Evolutionary conservation across 352 stramenopile genomes (phyloP).

Genomic region (Phytophthora pini): DNA sequence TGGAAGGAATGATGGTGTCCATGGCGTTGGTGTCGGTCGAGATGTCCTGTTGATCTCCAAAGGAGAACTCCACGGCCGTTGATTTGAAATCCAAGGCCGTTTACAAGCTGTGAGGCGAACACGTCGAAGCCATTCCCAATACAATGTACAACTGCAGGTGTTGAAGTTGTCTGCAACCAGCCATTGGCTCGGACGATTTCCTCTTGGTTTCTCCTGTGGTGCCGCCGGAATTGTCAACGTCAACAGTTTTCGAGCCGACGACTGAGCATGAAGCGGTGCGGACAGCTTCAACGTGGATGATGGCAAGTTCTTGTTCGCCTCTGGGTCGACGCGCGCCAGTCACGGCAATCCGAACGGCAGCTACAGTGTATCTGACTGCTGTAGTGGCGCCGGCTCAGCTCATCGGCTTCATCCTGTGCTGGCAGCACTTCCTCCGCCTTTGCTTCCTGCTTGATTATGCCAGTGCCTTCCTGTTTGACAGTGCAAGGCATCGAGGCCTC

Average conservation of each 20-base stretch:
- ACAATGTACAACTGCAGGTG: background rate
- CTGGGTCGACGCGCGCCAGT: conserved; percentile 21
- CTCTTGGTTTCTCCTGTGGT: conserved; percentile 1
- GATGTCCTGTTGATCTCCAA: too few species aligned
- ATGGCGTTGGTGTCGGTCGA: background rate
- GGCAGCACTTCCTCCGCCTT: background rate
- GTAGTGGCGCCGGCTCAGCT: conserved; percentile 9
- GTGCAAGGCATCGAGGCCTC: background rate
- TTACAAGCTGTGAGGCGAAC: conserved; percentile 16
- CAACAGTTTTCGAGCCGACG: conserved; percentile 39
- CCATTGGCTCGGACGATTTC: background rate
- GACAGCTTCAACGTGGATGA: conserved; percentile 38
- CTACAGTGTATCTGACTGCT: conserved; percentile 1
- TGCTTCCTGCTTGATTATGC: conserved; percentile 6
- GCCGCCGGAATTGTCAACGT: conserved; percentile 41
- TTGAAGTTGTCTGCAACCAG: conserved; percentile 25
- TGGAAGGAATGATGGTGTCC: conserved; percentile 21
- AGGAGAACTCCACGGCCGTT: background rate
- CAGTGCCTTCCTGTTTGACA: background rate
- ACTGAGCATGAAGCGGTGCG: conserved; percentile 25
- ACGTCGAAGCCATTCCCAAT: background rate
- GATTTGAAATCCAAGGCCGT: conserved; percentile 27
- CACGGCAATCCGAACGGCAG: conserved; percentile 6
- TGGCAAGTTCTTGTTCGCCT: background rate
- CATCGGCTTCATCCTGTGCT: background rate